phyloP scores from a whole-genome alignment of 805 yeast species.

The Maudiozyma barnettii region DNA sequence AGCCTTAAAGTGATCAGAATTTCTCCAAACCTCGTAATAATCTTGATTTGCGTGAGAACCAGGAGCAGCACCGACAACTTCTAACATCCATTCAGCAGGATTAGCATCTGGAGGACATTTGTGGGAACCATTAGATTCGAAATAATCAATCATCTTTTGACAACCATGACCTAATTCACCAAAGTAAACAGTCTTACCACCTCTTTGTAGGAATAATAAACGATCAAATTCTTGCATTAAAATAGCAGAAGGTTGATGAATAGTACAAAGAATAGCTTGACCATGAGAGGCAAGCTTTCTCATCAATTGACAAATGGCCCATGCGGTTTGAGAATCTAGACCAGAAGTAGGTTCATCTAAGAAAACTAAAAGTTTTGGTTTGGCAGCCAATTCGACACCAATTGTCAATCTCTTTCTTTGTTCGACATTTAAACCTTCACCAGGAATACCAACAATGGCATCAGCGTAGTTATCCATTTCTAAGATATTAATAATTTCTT shows the following conservation, averaged over 20 bases:
- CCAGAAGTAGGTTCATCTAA: conserved; percentile 63
- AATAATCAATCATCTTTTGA: conserved; percentile 49
- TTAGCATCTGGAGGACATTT: conserved; percentile 61
- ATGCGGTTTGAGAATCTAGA: conserved; percentile 46
- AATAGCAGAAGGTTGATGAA: conserved; percentile 71
- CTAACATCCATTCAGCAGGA: conserved; percentile 90
- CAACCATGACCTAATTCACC: conserved; percentile 59
- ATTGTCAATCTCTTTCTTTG: conserved; percentile 51
- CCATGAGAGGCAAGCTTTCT: conserved; percentile 51
- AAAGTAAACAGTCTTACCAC: conserved; percentile 68
- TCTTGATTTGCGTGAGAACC: conserved; percentile 67
- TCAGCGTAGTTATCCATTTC: conserved; percentile 58
- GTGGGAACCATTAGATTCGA: conserved; percentile 56
- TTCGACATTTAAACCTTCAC: conserved; percentile 53
- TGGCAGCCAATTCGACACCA: conserved; percentile 57
- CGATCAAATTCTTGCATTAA: conserved; percentile 72
- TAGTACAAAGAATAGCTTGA: conserved; percentile 61
- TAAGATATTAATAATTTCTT: conserved; percentile 48
- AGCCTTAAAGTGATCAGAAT: conserved; percentile 51
- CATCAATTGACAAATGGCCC: conserved; percentile 53
- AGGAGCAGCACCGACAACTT: conserved; percentile 76
- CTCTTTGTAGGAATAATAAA: conserved; percentile 55
- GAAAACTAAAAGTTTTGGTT: conserved; percentile 46
- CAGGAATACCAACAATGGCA: conserved; percentile 60
- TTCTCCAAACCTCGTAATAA: conserved; percentile 68